Evolutionary conservation across 257 asterid species (phyloP).

Genomic region (Salvia hispanica): DNA sequence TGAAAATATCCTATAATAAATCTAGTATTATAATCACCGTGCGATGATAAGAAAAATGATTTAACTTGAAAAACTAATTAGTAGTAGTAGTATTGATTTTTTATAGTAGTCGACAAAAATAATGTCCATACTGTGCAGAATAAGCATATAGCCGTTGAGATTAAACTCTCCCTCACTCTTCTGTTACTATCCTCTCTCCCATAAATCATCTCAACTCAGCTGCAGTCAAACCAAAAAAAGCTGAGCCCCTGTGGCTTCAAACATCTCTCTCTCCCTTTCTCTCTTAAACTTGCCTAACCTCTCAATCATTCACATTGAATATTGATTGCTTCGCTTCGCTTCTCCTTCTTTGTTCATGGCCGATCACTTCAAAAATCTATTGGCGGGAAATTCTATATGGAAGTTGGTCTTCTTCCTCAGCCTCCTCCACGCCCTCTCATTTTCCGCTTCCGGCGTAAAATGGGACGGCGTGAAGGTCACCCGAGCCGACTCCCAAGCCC

Average conservation of each 20-base stretch:
- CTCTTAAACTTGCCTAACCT: conserved; percentile 14
- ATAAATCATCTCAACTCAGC: conserved; percentile 30
- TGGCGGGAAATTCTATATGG: conserved; percentile 20
- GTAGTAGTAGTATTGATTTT: too few species aligned
- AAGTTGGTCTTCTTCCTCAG: conserved; percentile 17
- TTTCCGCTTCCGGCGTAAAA: conserved; percentile 39
- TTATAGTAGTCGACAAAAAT: too few species aligned
- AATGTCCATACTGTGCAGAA: neutral
- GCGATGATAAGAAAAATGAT: too few species aligned
- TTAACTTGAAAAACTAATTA: too few species aligned
- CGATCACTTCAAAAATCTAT: neutral
- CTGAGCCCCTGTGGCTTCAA: conserved; percentile 20
- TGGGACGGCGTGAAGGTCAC: conserved; percentile 53
- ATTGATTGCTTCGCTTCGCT: too few species aligned
- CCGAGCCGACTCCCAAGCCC: conserved; percentile 50
- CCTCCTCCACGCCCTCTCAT: conserved; percentile 33
- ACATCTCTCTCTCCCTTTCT: conserved; percentile 1
- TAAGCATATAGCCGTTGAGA: conserved; percentile 46
- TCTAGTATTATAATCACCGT: too few species aligned
- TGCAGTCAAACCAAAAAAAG: conserved; percentile 21
- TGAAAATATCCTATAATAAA: too few species aligned
- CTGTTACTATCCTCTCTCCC: conserved; percentile 20
- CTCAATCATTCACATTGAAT: neutral
- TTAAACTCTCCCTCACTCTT: conserved; percentile 22
- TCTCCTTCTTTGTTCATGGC: too few species aligned